Evolutionary conservation across 1,284 basidiomycete genomes (phyloP), one percentile per base, ranked within the genome.

Genomic region (Boletus semigastroideus): DNA sequence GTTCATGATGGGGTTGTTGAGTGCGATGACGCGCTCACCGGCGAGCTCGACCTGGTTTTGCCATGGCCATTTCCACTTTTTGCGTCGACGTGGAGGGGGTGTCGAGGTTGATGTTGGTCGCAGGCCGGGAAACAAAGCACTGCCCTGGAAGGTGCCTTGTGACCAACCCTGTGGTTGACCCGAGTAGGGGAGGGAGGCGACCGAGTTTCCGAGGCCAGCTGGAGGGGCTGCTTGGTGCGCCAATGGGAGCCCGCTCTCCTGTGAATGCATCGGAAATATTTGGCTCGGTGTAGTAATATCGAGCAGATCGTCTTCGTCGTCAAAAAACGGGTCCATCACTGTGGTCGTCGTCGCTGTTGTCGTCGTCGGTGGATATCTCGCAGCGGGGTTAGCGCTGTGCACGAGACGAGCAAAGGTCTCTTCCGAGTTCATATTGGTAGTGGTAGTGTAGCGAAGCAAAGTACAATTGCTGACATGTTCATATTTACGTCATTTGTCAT

Each of bases 51-150:
- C 72, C 52, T 83, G 79, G 69, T 81, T 88, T 67, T 82, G 64
- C 90, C 89, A 92, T 39, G 89, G 89, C 87, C 88, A 92, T 65
- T 76, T 85, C 82, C 82, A 87, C 46, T 55, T 60, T 42, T 50
- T 60, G 46, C 60, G 64, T 46, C 59, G 55, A 46, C 56, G 59
- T 19, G 61, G 55, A 46, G 55, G 58, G 19, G 60, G 56, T 54
- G 55, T 17, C 10, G 45, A 27, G 2, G 7, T 52, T 2, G 45
- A 42, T 0, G 28, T 30, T 8, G 52, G 43, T 4, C 43, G 46
- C 5, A 46, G n/a, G 9, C 71, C 72, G 0, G 72, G 70, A 55
- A 79, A 78, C 17, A 75, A 65, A 1, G 67, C 65, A 22, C 77
- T 74, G n/a, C 76, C 78, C 16, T 70, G 66, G 52, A 77, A 71